These are phyloP conservation scores for Verticillium tricorpus DNA, from an alignment of 2,329 filamentous ascomycete genomes.

Conservation along the genomic window DNA sequence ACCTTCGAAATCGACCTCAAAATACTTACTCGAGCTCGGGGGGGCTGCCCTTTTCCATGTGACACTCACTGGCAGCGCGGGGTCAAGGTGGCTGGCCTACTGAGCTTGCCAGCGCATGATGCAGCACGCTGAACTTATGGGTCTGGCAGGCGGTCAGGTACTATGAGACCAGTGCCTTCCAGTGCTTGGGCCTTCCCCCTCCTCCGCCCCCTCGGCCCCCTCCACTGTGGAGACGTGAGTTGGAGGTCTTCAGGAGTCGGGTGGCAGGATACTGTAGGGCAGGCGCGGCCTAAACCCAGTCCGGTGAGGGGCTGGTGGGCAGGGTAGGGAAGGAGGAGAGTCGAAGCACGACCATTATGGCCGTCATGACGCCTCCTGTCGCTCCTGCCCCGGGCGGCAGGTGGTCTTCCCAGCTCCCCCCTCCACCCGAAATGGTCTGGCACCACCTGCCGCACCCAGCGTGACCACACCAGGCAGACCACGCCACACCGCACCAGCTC, in stretches of 20 bases:
- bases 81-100: not conserved
- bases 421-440: not conserved
- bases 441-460: not conserved
- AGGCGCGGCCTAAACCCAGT: not conserved
- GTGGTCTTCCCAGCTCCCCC: not conserved
- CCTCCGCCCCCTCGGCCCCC: not conserved
- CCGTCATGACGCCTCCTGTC: not conserved
- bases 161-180: too few species aligned
- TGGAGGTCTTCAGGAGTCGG: not conserved
- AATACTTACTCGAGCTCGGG: too few species aligned
- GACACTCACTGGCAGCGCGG: not conserved
- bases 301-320: not conserved
- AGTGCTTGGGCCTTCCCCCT: not conserved
- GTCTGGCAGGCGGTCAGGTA: too few species aligned
- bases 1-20: too few species aligned
- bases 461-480: not conserved
- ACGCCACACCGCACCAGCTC: not conserved
- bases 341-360: not conserved
- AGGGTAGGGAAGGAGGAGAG: not conserved
- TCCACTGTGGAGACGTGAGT: not conserved
- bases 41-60: not conserved
- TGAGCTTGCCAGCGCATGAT: not conserved
- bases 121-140: not conserved
- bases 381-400: not conserved
- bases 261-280: not conserved